Evolutionary conservation across 306 rosid species (phyloP).

Genomic region (Vigna mungo): DNA sequence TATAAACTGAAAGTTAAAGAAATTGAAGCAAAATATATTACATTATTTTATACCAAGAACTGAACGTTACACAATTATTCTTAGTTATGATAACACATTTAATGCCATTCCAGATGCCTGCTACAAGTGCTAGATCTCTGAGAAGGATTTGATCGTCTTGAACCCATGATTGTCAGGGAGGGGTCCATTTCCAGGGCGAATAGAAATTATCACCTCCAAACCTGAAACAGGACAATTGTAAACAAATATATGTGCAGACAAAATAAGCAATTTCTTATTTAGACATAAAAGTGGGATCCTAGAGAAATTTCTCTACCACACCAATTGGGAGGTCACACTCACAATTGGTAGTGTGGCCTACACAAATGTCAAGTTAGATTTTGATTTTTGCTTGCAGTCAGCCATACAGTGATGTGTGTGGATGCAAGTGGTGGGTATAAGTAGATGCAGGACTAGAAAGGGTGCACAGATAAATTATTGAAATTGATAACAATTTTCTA

Average conservation of each 20-base stretch:
- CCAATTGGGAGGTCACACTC: constrained; percentile 27
- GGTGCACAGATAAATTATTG: neutral
- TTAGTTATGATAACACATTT: constrained; percentile 33
- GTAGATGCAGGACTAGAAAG: constrained; percentile 11
- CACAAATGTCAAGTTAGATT: neutral
- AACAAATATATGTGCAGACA: constrained; percentile 13
- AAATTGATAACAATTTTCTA: constrained; percentile 2
- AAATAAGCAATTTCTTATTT: constrained; percentile 34
- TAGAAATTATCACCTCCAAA: constrained; percentile 75
- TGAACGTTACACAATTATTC: constrained; percentile 28
- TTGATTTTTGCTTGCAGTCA: constrained; percentile 1
- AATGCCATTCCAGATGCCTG: constrained; percentile 35
- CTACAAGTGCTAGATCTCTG: constrained; percentile 58
- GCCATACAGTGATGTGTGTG: neutral
- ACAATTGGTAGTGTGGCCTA: constrained; percentile 5
- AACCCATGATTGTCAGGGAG: constrained; percentile 86
- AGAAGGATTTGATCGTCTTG: constrained; percentile 76
- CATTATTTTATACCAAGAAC: constrained; percentile 33
- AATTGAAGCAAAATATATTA: neutral
- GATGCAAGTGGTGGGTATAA: neutral
- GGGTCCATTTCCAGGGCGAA: constrained; percentile 92
- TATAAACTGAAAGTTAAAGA: constrained; percentile 11
- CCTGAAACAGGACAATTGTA: constrained; percentile 56
- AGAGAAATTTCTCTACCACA: constrained; percentile 23
- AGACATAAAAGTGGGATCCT: constrained; percentile 16